These are phyloP conservation scores for Candida ulmi DNA, from an alignment of 805 yeast species.

Conservation along the genomic window DNA sequence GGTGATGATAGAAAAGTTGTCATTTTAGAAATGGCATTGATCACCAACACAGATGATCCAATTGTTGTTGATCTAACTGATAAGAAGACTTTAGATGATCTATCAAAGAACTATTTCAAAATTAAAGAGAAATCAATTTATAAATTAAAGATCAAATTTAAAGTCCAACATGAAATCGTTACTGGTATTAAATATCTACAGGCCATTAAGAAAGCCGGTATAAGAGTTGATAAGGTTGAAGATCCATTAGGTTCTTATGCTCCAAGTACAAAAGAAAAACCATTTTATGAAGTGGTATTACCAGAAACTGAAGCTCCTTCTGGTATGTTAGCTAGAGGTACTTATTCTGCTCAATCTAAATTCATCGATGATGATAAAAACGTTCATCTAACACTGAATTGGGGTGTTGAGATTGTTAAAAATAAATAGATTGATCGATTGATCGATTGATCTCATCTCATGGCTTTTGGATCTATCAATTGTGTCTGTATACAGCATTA, in stretches of 20 bases:
- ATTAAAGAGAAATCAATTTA: slow-evolving; percentile 77
- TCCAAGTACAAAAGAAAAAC: slow-evolving; percentile 78
- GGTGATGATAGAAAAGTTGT: slow-evolving; percentile 71
- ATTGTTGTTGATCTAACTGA: slow-evolving; percentile 66
- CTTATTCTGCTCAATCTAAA: slow-evolving; percentile 73
- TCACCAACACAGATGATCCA: slow-evolving; percentile 65
- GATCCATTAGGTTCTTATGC: slow-evolving; percentile 90
- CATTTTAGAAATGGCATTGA: slow-evolving; percentile 66
- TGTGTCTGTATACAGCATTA: too few relatives aligned
- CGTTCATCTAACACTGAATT: slow-evolving; percentile 67
- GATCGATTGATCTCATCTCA: too few relatives aligned
- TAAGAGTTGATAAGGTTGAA: slow-evolving; percentile 78
- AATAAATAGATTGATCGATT: slow-evolving; percentile 30
- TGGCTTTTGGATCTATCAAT: too few relatives aligned
- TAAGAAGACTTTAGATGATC: slow-evolving; percentile 46
- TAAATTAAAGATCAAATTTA: slow-evolving; percentile 66
- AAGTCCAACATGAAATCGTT: slow-evolving; percentile 85
- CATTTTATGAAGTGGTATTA: slow-evolving; percentile 59
- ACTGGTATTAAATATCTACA: slow-evolving; percentile 88
- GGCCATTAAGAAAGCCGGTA: slow-evolving; percentile 80
- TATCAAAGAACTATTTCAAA: slow-evolving; percentile 61
- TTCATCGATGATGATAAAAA: slow-evolving; percentile 83
- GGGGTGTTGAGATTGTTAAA: slow-evolving; percentile 82
- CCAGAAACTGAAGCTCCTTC: slow-evolving; percentile 85
- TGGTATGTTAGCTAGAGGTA: slow-evolving; percentile 84